Base-by-base conservation (phyloP, 768 basidiomycete species). In the Candolleomyces aberdarensis region DNA sequence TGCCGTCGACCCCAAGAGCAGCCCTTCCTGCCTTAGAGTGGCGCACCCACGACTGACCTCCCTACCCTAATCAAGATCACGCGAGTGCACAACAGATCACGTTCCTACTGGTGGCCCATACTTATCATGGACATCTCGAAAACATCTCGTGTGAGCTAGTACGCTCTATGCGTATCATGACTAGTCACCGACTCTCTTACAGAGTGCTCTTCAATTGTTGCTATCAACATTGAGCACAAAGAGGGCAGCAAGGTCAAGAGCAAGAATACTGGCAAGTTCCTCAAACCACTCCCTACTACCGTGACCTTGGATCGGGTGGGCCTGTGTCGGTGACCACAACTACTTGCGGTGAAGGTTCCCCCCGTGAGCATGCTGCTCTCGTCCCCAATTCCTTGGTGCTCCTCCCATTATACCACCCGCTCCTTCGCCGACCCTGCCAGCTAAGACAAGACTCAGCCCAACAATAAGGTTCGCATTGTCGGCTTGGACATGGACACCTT, bases 71-170 rank as follows among this genome's bases (percentile, higher is more conserved):
- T 99, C 84, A 99, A 99, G 85, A 97, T 93, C 66, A 80, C 97
- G 96, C 84, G 98, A 99, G 83, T 99, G 97, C 91, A 99, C 94
- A 46, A 95, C 94, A 64, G 94, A 96, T 74, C 94, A 96, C 76
- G 95, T 96, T 75, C 91, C 89, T 62, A 96, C 96, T 71, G 96
- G 96, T 81, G 96, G 96, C 62, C 96, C 96, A 49, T 98, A 96
- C 96, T 86, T 98, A 96, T 83, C 94, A 96, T 81, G 96, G 96
- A 64, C 96, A 98, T 77, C 88, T 98, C 70, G 85, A 97, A 75
- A 98, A 98, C 83, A 98, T 97, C 73, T 97, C 96, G 32, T 92
- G 91, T 91, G 63, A 63, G 87, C 82, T 3, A 26, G 1, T 26
- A 26, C 26, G 3, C 3, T 26, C 26, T 3, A 26, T 2, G 1